phyloP scores from a whole-genome alignment of 257 asterid genomes.

The Nicotiana knightiana region DNA sequence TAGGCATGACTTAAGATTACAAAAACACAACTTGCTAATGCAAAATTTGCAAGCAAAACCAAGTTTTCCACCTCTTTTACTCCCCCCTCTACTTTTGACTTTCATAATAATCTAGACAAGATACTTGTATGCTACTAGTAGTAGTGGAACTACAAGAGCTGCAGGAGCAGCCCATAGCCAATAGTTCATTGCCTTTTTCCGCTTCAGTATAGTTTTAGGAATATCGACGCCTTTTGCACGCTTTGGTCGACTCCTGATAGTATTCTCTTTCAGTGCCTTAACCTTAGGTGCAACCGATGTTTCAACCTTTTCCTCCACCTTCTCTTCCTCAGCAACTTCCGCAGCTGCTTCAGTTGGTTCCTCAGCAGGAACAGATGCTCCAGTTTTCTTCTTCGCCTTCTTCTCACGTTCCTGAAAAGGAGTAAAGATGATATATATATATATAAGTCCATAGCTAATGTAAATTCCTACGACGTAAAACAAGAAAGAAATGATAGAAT shows the following conservation, averaged over 20 bases:
- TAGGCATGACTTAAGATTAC: not conserved
- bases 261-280: constrained; percentile 44
- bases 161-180: constrained; percentile 73
- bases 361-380: constrained; percentile 28
- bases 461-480: not conserved
- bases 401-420: constrained; percentile 78
- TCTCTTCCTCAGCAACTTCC: constrained; percentile 50
- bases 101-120: constrained; percentile 21
- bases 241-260: constrained; percentile 29
- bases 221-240: constrained; percentile 56
- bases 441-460: not conserved
- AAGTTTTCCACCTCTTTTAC: not conserved
- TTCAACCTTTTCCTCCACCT: constrained; percentile 44
- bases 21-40: constrained; percentile 13
- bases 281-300: constrained; percentile 31
- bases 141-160: constrained; percentile 36
- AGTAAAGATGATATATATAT: not conserved
- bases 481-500: not conserved
- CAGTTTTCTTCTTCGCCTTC: constrained; percentile 62
- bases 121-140: constrained; percentile 43
- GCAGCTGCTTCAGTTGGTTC: constrained; percentile 46
- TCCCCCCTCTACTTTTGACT: constrained; percentile 9
- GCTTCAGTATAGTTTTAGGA: constrained; percentile 65
- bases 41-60: constrained; percentile 13
- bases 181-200: constrained; percentile 70